Percentiles rank a stretch among this genome's conserved stretches.
phyloP scores from a whole-genome alignment of 139 green algal genomes.

The Tetradesmus obliquus region DNA sequence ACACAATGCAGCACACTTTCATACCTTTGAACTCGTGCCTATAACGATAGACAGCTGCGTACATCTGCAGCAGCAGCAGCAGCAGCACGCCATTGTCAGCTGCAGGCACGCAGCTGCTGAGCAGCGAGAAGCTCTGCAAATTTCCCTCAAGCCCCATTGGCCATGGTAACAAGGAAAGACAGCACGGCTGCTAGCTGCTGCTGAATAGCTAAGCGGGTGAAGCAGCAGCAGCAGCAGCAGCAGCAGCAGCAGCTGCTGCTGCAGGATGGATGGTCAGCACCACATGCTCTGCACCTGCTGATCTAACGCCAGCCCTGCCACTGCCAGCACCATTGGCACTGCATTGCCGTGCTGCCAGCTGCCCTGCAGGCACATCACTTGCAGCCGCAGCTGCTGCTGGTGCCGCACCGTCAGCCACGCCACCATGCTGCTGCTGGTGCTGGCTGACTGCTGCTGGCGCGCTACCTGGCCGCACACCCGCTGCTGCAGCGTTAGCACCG shows the following conservation, averaged over 20 bases:
- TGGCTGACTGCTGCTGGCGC: not conserved
- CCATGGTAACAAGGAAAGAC: too few species aligned
- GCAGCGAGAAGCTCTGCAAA: too few species aligned
- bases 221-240: not conserved
- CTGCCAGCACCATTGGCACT: not conserved
- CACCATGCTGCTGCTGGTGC: conserved; percentile 14
- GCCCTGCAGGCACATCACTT: not conserved
- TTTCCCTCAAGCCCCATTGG: too few species aligned
- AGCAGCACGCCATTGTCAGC: too few species aligned
- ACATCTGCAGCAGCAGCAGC: too few species aligned
- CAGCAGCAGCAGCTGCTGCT: not conserved
- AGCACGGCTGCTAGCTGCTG: too few species aligned
- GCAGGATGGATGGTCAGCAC: not conserved
- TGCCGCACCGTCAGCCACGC: not conserved
- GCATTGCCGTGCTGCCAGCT: not conserved
- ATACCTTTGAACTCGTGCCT: too few species aligned
- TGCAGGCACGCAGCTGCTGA: too few species aligned
- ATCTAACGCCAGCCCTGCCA: not conserved
- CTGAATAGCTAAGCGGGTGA: too few species aligned
- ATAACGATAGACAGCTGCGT: too few species aligned
- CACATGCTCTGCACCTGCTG: not conserved
- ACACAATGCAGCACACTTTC: too few species aligned
- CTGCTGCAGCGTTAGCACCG: not conserved
- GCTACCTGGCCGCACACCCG: not conserved
- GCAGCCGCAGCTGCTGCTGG: not conserved